These are phyloP conservation scores for Fusarium sp. DNA, from an alignment of 2,329 filamentous ascomycete genomes.

Conservation along the genomic window DNA sequence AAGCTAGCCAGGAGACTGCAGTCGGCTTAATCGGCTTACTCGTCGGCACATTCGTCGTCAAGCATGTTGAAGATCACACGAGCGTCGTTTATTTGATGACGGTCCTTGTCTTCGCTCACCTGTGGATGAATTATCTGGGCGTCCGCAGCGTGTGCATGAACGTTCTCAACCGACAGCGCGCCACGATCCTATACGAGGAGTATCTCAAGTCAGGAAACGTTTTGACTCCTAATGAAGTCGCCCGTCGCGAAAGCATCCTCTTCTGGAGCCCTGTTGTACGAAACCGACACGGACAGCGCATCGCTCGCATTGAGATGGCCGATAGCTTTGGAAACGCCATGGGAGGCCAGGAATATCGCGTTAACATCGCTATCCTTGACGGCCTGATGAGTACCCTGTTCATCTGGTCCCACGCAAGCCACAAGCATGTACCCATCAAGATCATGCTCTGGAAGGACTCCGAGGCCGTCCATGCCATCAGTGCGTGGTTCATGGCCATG, in stretches of 20 bases:
- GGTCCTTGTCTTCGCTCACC: conserved; percentile 78
- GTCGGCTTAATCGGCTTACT: conserved; percentile 91
- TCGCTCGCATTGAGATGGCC: conserved; percentile 56
- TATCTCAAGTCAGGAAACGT: conserved; percentile 63
- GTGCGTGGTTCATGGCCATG: conserved; percentile 54
- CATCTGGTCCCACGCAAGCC: conserved; percentile 41
- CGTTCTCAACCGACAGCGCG: conserved; percentile 87
- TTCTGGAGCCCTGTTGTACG: conserved; percentile 51
- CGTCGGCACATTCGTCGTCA: conserved; percentile 83
- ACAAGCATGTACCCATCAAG: conserved; percentile 45
- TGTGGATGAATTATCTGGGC: conserved; percentile 87
- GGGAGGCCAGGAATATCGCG: conserved; percentile 22
- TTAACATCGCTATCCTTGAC: conserved; percentile 45
- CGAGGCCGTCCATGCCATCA: conserved; percentile 46
- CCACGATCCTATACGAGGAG: conserved; percentile 78
- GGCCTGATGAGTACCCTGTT: conserved; percentile 47
- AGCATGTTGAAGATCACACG: conserved; percentile 74
- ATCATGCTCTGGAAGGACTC: conserved; percentile 51
- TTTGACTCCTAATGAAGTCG: conserved; percentile 74
- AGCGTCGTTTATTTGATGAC: conserved; percentile 82
- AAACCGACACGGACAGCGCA: conserved; percentile 43
- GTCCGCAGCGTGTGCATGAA: conserved; percentile 87
- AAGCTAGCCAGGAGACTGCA: conserved; percentile 94
- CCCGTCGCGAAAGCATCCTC: conserved; percentile 74
- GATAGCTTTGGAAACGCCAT: conserved; percentile 55